Percentiles rank a stretch among this genome's conserved stretches.
phyloP scores from a whole-genome alignment of 352 stramenopile genomes.

The Phytophthora sp. region DNA sequence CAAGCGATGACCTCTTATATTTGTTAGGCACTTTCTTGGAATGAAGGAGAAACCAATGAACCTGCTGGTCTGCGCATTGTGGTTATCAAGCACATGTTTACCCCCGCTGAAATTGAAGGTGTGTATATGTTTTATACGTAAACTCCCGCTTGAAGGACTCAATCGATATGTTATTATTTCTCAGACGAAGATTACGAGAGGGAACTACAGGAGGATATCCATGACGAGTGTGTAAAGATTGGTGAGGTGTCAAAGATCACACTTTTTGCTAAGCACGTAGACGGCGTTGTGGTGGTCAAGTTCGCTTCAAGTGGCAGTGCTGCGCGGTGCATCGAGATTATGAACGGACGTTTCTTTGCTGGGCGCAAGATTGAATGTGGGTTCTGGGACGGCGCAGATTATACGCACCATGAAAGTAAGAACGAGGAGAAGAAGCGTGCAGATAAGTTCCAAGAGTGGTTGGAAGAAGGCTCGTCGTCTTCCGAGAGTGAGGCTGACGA shows the following conservation, averaged over 20 bases:
- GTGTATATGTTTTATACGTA: not conserved
- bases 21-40: slow-evolving; percentile 91
- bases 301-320: slow-evolving; percentile 88
- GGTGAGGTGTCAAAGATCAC: slow-evolving; percentile 92
- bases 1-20: not conserved
- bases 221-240: slow-evolving; percentile 87
- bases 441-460: slow-evolving; percentile 95
- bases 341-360: slow-evolving; percentile 91
- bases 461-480: slow-evolving; percentile 85
- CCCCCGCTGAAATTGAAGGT: slow-evolving; percentile 86
- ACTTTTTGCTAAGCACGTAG: slow-evolving; percentile 93
- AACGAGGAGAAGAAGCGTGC: slow-evolving; percentile 85
- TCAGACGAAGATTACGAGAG: slow-evolving; percentile 73
- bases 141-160: not conserved
- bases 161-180: not conserved
- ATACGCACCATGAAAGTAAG: slow-evolving; percentile 85
- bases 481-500: slow-evolving; percentile 57
- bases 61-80: slow-evolving; percentile 94
- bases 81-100: slow-evolving; percentile 97
- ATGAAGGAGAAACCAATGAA: slow-evolving; percentile 93
- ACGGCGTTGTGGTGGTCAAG: slow-evolving; percentile 96
- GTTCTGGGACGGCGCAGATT: slow-evolving; percentile 97
- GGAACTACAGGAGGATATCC: slow-evolving; percentile 81
- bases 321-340: slow-evolving; percentile 87
- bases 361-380: slow-evolving; percentile 86